A percentile compares a stretch with the other conserved stretches of the same genome.
Evolutionary conservation across 495 filamentous ascomycete species (phyloP).

Genomic region (Viridothelium virens): DNA sequence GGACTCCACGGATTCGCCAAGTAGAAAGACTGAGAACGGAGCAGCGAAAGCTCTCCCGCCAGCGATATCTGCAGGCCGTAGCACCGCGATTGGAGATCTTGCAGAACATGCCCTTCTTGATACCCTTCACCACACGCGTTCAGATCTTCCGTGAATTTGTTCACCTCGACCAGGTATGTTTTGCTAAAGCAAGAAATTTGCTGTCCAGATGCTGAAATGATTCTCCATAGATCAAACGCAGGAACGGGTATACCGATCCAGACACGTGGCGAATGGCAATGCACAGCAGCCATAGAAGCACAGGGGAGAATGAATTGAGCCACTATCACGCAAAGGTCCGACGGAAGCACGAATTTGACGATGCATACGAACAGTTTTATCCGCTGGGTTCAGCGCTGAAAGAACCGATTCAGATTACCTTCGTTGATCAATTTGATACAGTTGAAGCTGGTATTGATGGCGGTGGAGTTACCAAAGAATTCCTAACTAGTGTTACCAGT

Average conservation of each 20-base stretch:
- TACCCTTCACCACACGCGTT: slow-evolving; percentile 85
- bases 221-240: slow-evolving; percentile 36
- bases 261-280: slow-evolving; percentile 69
- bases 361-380: slow-evolving; percentile 83
- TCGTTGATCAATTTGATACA: slow-evolving; percentile 82
- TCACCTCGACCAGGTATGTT: slow-evolving; percentile 62
- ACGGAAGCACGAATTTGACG: slow-evolving; percentile 72
- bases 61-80: slow-evolving; percentile 63
- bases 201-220: not conserved
- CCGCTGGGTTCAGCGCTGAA: slow-evolving; percentile 73
- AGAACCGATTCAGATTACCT: slow-evolving; percentile 95
- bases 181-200: not conserved
- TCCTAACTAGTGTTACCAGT: slow-evolving; percentile 79
- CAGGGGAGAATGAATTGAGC: slow-evolving; percentile 35
- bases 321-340: slow-evolving; percentile 75
- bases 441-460: slow-evolving; percentile 93
- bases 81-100: slow-evolving; percentile 83
- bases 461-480: slow-evolving; percentile 96
- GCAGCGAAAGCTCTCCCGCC: slow-evolving; percentile 56
- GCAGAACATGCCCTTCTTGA: slow-evolving; percentile 93
- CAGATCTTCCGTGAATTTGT: slow-evolving; percentile 94
- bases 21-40: slow-evolving; percentile 49
- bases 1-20: slow-evolving; percentile 46
- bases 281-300: slow-evolving; percentile 19
- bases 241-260: slow-evolving; percentile 68